Base-by-base conservation (phyloP, 1,284 basidiomycete genomes). In the Rhodotorula sp. region DNA sequence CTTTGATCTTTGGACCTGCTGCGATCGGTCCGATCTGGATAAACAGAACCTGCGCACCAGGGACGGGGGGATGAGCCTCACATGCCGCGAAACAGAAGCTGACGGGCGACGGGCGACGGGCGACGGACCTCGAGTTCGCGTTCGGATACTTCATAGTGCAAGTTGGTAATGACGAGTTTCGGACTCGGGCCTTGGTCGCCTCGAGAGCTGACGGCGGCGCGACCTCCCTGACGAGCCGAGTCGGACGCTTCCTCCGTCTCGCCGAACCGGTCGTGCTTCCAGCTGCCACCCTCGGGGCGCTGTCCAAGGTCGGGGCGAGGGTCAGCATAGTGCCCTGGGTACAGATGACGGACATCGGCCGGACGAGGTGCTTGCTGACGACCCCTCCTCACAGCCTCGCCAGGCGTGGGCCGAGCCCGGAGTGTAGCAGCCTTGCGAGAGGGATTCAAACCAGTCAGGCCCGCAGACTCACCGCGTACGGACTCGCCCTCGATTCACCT, bases 141-240 rank as follows among this genome's bases (percentile, higher is more conserved):
- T 79, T 90, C 86, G 70, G 90, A 91, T 63, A 98, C 89, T 79
- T 97, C 94, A 79, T 97, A 98, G 83, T 98, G 95, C 78, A 98
- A 79, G 81, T 93, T 93, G 74, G 90, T 89, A 76, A 97, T 89
- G 75, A 97, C 82, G 76, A 97, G 88, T 69, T 85, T 87, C 80
- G 87, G 87, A 49, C 67, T 70, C 16, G 39, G 23, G 7, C 31
- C 39, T 6, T 26, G 5, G 34, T n/a, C 57, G 43, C 46, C 8
- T 21, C 16, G 26, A 7, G 21, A 15, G 15, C 18, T n/a, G 43
- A 39, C 29, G 58, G n/a, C 34, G 51, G 43, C 23, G 43, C 3
- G 56, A 31, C n/a, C 57, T 46, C 7, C 39, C 48, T 26, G 48
- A 12, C 1, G 67, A 15, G 29, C 34, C 7, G 57, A n/a, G 12